Percentiles rank a stretch among this genome's conserved stretches.
Conservation (phyloP, 352 stramenopile genomes). For the Globisporangium middletonii region DNA sequence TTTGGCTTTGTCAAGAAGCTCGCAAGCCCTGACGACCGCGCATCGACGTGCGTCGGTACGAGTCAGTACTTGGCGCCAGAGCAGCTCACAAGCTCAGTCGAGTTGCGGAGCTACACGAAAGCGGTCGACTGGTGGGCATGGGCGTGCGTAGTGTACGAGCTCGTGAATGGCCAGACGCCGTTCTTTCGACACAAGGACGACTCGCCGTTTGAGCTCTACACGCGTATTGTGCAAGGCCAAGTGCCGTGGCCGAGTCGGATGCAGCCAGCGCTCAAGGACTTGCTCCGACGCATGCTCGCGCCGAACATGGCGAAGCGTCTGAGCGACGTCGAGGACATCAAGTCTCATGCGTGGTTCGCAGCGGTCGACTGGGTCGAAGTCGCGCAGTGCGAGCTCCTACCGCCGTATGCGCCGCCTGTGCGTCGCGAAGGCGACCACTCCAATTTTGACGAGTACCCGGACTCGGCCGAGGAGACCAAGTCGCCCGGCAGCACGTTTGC, state of each 20-base stretch:
- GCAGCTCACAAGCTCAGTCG: conserved; percentile 53
- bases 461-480: conserved; percentile 38
- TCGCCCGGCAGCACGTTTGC: conserved; percentile 21
- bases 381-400: conserved; percentile 28
- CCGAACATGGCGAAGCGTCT: conserved; percentile 45
- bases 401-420: conserved; percentile 41
- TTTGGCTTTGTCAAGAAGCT: conserved; percentile 59
- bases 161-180: conserved; percentile 60
- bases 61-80: conserved; percentile 70
- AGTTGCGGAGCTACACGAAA: conserved; percentile 59
- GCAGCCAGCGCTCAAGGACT: conserved; percentile 34
- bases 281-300: conserved; percentile 64
- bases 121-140: conserved; percentile 85
- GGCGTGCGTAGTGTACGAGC: conserved; percentile 77
- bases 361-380: conserved; percentile 64
- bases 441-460: conserved; percentile 68
- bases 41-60: conserved; percentile 54
- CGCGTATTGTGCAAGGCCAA: conserved; percentile 64
- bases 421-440: conserved; percentile 34
- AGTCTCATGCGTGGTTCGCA: conserved; percentile 57
- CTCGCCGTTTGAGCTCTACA: conserved; percentile 83
- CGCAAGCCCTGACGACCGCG: conserved; percentile 25
- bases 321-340: conserved; percentile 37
- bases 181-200: conserved; percentile 81
- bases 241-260: conserved; percentile 50